Evolutionary conservation across 805 yeast species (phyloP).

Genomic region (Yamadazyma scolyti): DNA sequence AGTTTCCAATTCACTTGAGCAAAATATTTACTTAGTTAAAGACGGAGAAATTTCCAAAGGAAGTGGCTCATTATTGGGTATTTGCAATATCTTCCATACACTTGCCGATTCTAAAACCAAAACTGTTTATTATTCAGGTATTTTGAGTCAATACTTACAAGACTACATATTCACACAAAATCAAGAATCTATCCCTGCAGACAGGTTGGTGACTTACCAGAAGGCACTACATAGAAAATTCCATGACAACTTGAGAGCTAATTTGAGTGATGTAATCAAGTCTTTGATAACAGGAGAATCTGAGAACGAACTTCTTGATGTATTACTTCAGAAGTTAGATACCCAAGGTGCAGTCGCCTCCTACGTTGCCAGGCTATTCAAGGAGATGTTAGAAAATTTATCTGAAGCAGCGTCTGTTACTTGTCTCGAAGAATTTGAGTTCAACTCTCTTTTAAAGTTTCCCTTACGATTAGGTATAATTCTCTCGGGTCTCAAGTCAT

Average conservation of each 20-base stretch:
- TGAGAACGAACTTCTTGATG: background rate
- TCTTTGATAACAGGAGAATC: background rate
- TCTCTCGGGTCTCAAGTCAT: slow-evolving; percentile 29
- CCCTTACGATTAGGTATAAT: slow-evolving; percentile 30
- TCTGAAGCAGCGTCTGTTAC: slow-evolving; percentile 14
- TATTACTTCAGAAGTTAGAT: slow-evolving; percentile 1
- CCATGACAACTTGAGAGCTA: too few relatives aligned
- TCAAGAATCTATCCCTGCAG: too few relatives aligned
- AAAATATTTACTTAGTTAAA: slow-evolving; percentile 31
- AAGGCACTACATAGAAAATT: too few relatives aligned
- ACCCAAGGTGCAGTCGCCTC: slow-evolving; percentile 10
- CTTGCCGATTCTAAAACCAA: background rate
- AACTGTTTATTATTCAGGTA: slow-evolving; percentile 1
- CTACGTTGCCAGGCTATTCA: slow-evolving; percentile 17
- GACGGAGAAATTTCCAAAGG: background rate
- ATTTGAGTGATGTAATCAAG: too few relatives aligned
- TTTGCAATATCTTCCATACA: slow-evolving; percentile 1
- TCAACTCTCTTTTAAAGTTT: slow-evolving; percentile 22
- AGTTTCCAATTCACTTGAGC: slow-evolving; percentile 45
- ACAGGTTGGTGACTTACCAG: too few relatives aligned
- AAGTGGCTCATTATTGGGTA: slow-evolving; percentile 2
- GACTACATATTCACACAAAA: slow-evolving; percentile 6
- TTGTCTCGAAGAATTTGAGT: slow-evolving; percentile 19
- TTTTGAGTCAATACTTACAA: slow-evolving; percentile 7
- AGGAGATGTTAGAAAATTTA: slow-evolving; percentile 10